phyloP scores from a whole-genome alignment of 352 stramenopile species.

The Pseudoperonospora humuli region DNA sequence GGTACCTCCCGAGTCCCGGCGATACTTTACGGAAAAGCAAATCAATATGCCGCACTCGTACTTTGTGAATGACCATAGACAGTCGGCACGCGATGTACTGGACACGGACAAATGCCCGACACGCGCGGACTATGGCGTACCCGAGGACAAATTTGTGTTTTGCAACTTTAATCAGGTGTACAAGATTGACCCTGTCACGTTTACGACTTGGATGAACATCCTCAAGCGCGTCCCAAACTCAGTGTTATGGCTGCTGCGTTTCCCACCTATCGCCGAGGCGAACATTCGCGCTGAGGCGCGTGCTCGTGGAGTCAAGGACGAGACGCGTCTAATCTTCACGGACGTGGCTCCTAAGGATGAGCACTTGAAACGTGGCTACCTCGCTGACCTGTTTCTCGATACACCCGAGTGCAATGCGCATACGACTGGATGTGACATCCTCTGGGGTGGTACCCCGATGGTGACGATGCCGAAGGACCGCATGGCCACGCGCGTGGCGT shows the following conservation, averaged over 20 bases:
- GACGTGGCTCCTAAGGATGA: conserved; percentile 86
- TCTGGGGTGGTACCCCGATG: conserved; percentile 89
- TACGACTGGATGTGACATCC: conserved; percentile 88
- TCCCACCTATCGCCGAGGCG: conserved; percentile 67
- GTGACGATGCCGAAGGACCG: conserved; percentile 87
- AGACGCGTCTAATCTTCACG: conserved; percentile 70
- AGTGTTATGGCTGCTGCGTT: conserved; percentile 88
- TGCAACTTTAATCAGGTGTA: conserved; percentile 94
- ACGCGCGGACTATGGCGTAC: conserved; percentile 82
- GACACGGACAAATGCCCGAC: conserved; percentile 70
- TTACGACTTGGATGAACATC: conserved; percentile 90
- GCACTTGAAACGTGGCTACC: conserved; percentile 81
- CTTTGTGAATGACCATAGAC: conserved; percentile 90
- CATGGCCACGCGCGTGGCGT: conserved; percentile 86
- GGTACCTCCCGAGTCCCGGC: conserved; percentile 52
- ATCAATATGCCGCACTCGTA: conserved; percentile 90
- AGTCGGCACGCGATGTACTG: conserved; percentile 75
- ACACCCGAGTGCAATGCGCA: conserved; percentile 88
- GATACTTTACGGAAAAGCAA: conserved; percentile 84
- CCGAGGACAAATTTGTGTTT: conserved; percentile 91
- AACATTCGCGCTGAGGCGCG: conserved; percentile 82
- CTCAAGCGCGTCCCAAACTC: conserved; percentile 87
- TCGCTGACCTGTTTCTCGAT: conserved; percentile 91
- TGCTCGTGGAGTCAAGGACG: conserved; percentile 54
- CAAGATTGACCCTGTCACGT: conserved; percentile 91